These are phyloP conservation scores for Datura wrightii DNA, from an alignment of 257 asterid species.

Conservation along the genomic window DNA sequence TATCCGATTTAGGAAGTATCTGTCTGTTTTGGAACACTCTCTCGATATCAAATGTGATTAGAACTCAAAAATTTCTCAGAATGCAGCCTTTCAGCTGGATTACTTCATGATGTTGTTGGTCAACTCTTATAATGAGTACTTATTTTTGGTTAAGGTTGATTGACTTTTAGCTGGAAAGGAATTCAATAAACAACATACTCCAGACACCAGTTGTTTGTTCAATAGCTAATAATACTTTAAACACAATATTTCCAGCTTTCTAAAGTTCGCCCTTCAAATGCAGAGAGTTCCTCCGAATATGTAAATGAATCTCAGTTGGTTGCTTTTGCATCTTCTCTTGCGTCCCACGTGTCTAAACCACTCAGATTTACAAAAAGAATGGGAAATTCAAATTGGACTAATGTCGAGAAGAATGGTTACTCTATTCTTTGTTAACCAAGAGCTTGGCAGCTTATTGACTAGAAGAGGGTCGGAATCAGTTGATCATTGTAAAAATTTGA, in stretches of 20 bases:
- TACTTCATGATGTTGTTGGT: conserved; percentile 10
- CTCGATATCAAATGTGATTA: conserved; percentile 3
- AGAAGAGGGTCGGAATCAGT: neutral
- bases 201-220: neutral
- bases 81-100: conserved; percentile 15
- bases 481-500: neutral
- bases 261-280: neutral
- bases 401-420: neutral
- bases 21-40: conserved; percentile 2
- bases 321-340: conserved; percentile 3
- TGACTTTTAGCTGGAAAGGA: neutral
- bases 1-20: neutral
- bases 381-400: neutral
- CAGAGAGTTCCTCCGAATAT: neutral
- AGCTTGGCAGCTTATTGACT: neutral
- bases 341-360: neutral
- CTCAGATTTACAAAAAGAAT: neutral
- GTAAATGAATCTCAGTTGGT: neutral
- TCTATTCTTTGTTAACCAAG: neutral
- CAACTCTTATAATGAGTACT: conserved; percentile 14
- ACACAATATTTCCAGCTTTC: neutral
- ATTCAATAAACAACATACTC: conserved; percentile 9
- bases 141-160: conserved; percentile 1
- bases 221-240: neutral
- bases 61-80: neutral